A percentile compares a stretch with the other conserved stretches of the same genome.
These are phyloP conservation scores for Lactarius evosmus DNA, from an alignment of 768 basidiomycete species.

Conservation along the genomic window DNA sequence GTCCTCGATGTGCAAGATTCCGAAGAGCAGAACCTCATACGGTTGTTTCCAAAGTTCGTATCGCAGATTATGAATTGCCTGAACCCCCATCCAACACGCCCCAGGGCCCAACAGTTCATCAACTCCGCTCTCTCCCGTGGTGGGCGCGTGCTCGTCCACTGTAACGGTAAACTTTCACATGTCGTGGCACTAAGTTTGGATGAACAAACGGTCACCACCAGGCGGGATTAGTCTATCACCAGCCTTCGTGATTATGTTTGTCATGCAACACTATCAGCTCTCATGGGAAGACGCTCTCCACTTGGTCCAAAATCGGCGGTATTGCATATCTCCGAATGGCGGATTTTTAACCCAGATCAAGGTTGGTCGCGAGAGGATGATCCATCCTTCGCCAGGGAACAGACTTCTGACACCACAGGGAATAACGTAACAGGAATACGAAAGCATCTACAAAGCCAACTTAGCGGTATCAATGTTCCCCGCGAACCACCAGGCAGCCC, in stretches of 20 bases:
- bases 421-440: conserved; percentile 65
- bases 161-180: conserved; percentile 60
- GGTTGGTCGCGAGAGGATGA: conserved; percentile 40
- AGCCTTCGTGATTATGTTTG: conserved; percentile 89
- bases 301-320: conserved; percentile 84
- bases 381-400: not conserved
- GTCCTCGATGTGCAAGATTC: conserved; percentile 86
- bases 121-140: conserved; percentile 60
- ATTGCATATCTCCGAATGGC: conserved; percentile 90
- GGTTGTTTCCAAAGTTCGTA: conserved; percentile 79
- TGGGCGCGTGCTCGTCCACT: conserved; percentile 83
- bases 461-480: conserved; percentile 64
- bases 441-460: conserved; percentile 84
- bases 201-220: conserved; percentile 32
- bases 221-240: conserved; percentile 88
- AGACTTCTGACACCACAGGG: conserved; percentile 7
- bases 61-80: not conserved
- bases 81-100: conserved; percentile 1
- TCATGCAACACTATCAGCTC: conserved; percentile 79
- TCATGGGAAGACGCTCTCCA: conserved; percentile 89
- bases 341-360: conserved; percentile 93
- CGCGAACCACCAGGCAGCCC: conserved; percentile 42
- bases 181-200: not conserved
- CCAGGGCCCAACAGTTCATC: conserved; percentile 75
- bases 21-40: conserved; percentile 92